These are phyloP conservation scores for Fusarium nematophilum DNA, from an alignment of 2,329 filamentous ascomycete genomes.

Conservation along the genomic window DNA sequence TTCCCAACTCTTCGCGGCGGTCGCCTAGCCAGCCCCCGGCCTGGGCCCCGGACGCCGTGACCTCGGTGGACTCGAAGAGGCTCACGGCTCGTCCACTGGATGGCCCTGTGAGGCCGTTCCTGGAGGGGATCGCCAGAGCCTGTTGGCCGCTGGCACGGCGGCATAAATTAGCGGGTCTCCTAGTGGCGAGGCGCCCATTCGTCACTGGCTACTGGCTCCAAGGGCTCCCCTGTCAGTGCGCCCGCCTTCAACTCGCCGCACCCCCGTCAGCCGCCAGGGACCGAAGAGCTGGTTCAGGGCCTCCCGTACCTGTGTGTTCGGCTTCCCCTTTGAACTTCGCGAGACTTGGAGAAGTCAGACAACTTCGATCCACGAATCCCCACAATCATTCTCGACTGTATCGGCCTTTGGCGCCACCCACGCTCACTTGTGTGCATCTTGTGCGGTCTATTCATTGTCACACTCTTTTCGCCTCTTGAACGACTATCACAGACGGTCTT, in stretches of 20 bases:
- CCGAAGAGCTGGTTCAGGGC: slow-evolving; percentile 23
- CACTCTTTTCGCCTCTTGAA: slow-evolving; percentile 1
- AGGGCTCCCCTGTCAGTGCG: slow-evolving; percentile 23
- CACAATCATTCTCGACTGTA: slow-evolving; percentile 35
- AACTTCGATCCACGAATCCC: slow-evolving; percentile 38
- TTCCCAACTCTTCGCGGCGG: slow-evolving; percentile 18
- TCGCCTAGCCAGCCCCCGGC: slow-evolving; percentile 30
- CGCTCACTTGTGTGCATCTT: slow-evolving; percentile 21
- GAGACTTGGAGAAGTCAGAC: slow-evolving; percentile 33
- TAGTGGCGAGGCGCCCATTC: background rate
- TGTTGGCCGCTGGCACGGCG: slow-evolving; percentile 28
- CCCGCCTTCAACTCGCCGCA: slow-evolving; percentile 14
- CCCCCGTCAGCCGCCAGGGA: slow-evolving; percentile 5
- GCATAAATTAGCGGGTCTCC: slow-evolving; percentile 31
- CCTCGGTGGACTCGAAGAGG: background rate
- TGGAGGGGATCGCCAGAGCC: slow-evolving; percentile 33
- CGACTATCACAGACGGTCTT: slow-evolving; percentile 12
- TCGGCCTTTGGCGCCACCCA: slow-evolving; percentile 25
- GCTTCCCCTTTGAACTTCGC: slow-evolving; percentile 41
- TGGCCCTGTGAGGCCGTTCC: slow-evolving; percentile 14
- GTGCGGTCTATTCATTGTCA: slow-evolving; percentile 9
- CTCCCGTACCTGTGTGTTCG: slow-evolving; percentile 7
- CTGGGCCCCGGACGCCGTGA: slow-evolving; percentile 26
- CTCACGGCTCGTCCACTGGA: slow-evolving; percentile 14
- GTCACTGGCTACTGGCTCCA: slow-evolving; percentile 18